Evolutionary conservation across 495 filamentous ascomycete genomes (phyloP), one percentile per base, ranked within the genome.

Genomic region (Tuber indicum): DNA sequence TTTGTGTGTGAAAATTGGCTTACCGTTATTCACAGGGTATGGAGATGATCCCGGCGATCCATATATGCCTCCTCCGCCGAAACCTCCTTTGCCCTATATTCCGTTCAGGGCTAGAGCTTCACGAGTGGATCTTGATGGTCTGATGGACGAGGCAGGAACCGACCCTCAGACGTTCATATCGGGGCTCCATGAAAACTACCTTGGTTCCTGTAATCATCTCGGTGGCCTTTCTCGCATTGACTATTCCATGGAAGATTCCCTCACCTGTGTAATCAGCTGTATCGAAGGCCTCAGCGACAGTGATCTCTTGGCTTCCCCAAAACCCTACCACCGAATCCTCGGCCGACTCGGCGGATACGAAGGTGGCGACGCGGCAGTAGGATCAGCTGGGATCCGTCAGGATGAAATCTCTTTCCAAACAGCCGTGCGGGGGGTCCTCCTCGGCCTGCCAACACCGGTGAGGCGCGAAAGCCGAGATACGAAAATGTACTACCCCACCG

Each of bases 151-250:
- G 84, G 92, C 92, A 5, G 96, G 96, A 10, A 96, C 94, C 3
- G 96, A 98, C 82, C 90, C 89, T 0, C 88, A 91, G 74, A 98
- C 94, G 0, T 97, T 98, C 82, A 89, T 97, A 74, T 90, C 92
- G n/a, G 92, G 93, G 2, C 86, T 99, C 16, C 96, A 99, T 83
- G 96, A 99, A 81, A 99, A 99, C 82, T 98, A 95, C 79, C 87
- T 92, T 1, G 86, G 91, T 10, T 98, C 95, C 0, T 97, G 95
- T 82, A 89, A 91, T 75, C 88, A 89, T 17, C 85, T 83, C n/a
- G 84, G 85, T 7, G 84, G 85, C 16, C 81, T 85, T 8, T 86
- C 87, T 75, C 81, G 83, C 2, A 84, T 86, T 49, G 86, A 86
- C 0, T 66, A 80, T 58, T 58, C 73, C 46, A 88, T 88, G 70